Percentiles rank a stretch among this genome's conserved stretches.
These are phyloP conservation scores for Daldinia decipiens DNA, from an alignment of 495 filamentous ascomycete genomes.

Conservation along the genomic window DNA sequence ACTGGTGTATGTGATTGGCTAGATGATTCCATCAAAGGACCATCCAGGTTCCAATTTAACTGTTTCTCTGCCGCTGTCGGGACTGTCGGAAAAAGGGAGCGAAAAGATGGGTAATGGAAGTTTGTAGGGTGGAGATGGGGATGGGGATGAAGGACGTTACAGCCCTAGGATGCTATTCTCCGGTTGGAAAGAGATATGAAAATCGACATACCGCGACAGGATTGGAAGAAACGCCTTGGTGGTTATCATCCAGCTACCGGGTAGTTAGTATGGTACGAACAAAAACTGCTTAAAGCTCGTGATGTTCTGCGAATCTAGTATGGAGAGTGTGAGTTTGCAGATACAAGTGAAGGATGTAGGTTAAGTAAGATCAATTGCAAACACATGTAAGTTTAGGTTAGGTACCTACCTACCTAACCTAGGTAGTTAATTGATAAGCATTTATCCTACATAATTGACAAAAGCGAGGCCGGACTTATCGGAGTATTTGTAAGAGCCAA, in stretches of 20 bases:
- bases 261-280: neutral
- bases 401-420: too few relatives aligned
- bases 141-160: neutral
- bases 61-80: constrained; percentile 19
- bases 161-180: neutral
- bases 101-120: constrained; percentile 7
- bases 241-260: constrained; percentile 22
- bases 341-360: neutral
- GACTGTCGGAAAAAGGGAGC: constrained; percentile 22
- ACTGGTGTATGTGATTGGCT: constrained; percentile 30
- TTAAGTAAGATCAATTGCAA: neutral
- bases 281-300: neutral
- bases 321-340: neutral
- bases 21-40: constrained; percentile 3
- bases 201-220: constrained; percentile 27
- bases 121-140: neutral
- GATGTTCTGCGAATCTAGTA: neutral
- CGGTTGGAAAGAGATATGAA: neutral
- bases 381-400: neutral
- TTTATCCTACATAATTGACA: neutral
- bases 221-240: constrained; percentile 8
- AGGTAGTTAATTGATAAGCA: too few relatives aligned
- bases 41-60: constrained; percentile 30
- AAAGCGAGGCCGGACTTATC: constrained; percentile 23
- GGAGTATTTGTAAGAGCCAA: neutral